phyloP scores from a whole-genome alignment of 352 stramenopile species.

The Phytophthora cryptogea region DNA sequence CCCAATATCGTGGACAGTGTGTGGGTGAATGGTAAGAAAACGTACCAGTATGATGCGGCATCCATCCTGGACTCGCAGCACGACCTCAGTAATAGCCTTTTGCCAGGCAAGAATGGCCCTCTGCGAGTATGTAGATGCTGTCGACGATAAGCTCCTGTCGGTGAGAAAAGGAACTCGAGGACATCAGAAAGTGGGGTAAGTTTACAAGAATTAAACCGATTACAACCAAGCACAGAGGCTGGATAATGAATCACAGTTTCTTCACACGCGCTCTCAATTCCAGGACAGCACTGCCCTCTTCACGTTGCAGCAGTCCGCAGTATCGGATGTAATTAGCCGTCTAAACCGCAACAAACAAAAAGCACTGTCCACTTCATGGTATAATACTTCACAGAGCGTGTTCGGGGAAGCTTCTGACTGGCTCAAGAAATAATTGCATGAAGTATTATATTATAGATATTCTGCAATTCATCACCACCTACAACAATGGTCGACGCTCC shows the following conservation, averaged over 20 bases:
- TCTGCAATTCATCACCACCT: not conserved
- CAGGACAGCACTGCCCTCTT: no score
- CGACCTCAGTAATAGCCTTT: constrained; percentile 62
- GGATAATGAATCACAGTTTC: no score
- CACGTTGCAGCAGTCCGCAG: no score
- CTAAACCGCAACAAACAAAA: no score
- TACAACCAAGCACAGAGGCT: no score
- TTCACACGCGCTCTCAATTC: no score
- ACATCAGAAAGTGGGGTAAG: no score
- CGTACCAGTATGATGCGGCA: constrained; percentile 47
- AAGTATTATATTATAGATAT: not conserved
- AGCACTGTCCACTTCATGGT: no score
- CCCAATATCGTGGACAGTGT: constrained; percentile 64
- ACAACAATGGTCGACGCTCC: not conserved
- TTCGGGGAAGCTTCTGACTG: not conserved
- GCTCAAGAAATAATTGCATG: no score
- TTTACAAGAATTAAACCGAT: no score
- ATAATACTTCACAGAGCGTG: not conserved
- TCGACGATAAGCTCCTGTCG: constrained; percentile 18
- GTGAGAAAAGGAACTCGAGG: no score
- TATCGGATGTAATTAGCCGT: no score
- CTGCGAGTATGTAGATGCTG: constrained; percentile 71
- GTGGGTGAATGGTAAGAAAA: constrained; percentile 63
- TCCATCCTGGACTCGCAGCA: constrained; percentile 1
- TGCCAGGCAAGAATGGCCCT: constrained; percentile 76